phyloP scores from a whole-genome alignment of 768 basidiomycete genomes.

The Russula compacta region DNA sequence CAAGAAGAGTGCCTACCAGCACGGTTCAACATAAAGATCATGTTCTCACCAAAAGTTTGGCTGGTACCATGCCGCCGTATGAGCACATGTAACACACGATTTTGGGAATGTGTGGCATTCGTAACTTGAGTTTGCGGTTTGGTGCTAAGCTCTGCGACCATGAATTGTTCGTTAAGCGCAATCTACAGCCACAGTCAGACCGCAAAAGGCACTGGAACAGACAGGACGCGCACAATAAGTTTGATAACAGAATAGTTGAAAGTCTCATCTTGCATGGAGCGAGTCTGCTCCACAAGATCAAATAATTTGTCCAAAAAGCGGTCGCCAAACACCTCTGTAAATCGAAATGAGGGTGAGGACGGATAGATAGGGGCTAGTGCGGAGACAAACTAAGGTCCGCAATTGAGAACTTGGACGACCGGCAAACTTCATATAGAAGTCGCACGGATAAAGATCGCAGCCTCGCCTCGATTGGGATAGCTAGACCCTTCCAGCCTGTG shows the following conservation, averaged over 20 bases:
- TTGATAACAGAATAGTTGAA: constrained; percentile 96
- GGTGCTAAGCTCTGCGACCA: constrained; percentile 67
- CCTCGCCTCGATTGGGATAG: constrained; percentile 76
- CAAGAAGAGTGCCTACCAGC: constrained; percentile 50
- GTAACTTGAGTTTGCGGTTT: constrained; percentile 16
- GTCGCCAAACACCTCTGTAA: constrained; percentile 68
- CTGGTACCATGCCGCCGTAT: constrained; percentile 78
- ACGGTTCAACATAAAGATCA: constrained; percentile 98
- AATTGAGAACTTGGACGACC: constrained; percentile 74
- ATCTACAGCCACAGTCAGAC: constrained; percentile 41
- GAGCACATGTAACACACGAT: constrained; percentile 75
- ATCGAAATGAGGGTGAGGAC: not conserved
- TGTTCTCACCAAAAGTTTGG: constrained; percentile 95
- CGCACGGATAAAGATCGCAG: constrained; percentile 61
- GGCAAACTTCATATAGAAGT: constrained; percentile 86
- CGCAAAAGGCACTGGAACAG: not conserved
- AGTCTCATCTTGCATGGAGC: constrained; percentile 78
- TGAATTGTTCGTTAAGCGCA: constrained; percentile 95
- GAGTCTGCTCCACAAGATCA: constrained; percentile 88
- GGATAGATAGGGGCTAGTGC: not conserved
- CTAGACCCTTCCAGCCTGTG: constrained; percentile 25
- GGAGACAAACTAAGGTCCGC: constrained; percentile 65
- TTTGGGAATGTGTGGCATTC: constrained; percentile 31
- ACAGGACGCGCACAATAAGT: constrained; percentile 58
- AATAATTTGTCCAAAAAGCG: constrained; percentile 83